Percentiles rank a stretch among this genome's conserved stretches.
Evolutionary conservation across 352 stramenopile species (phyloP).

Genomic region (Globisporangium apiculatum): DNA sequence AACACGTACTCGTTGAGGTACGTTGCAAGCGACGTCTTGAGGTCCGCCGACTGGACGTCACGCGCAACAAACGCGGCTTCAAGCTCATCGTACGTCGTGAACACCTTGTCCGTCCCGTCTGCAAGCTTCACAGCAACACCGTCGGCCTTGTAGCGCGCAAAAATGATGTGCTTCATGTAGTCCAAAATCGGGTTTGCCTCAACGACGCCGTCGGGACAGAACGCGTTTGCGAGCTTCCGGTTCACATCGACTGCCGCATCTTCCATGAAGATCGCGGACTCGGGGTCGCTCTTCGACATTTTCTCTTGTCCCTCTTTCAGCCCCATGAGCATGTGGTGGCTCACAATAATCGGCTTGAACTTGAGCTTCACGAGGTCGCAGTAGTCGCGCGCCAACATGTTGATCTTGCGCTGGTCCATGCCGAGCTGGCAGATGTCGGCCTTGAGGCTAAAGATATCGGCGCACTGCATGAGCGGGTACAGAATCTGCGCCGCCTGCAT

Average conservation of each 20-base stretch:
- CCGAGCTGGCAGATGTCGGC: conserved; percentile 99
- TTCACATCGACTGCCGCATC: conserved; percentile 92
- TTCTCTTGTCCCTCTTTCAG: conserved; percentile 98
- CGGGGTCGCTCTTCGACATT: conserved; percentile 99
- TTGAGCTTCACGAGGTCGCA: conserved; percentile 94
- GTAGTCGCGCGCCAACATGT: conserved; percentile 98
- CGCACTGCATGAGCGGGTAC: conserved; percentile 98
- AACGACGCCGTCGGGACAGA: conserved; percentile 89
- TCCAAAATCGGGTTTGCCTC: conserved; percentile 95
- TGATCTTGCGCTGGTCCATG: conserved; percentile 98
- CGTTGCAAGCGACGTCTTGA: conserved; percentile 90
- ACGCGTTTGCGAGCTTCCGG: conserved; percentile 98
- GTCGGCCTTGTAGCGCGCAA: conserved; percentile 56
- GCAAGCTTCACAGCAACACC: conserved; percentile 47
- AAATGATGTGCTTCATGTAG: conserved; percentile 98
- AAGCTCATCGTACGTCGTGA: conserved; percentile 86
- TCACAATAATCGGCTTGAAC: conserved; percentile 95
- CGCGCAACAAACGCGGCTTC: conserved; percentile 88
- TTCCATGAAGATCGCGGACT: conserved; percentile 99
- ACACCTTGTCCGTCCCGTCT: conserved; percentile 65
- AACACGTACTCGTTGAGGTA: conserved; percentile 89
- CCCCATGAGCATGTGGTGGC: conserved; percentile 99
- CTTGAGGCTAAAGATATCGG: conserved; percentile 99
- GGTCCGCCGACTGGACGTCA: conserved; percentile 88
- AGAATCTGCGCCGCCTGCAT: conserved; percentile 95